Evolutionary conservation across 208 protist genomes (phyloP).

Genomic region (Strigomonas galati): DNA sequence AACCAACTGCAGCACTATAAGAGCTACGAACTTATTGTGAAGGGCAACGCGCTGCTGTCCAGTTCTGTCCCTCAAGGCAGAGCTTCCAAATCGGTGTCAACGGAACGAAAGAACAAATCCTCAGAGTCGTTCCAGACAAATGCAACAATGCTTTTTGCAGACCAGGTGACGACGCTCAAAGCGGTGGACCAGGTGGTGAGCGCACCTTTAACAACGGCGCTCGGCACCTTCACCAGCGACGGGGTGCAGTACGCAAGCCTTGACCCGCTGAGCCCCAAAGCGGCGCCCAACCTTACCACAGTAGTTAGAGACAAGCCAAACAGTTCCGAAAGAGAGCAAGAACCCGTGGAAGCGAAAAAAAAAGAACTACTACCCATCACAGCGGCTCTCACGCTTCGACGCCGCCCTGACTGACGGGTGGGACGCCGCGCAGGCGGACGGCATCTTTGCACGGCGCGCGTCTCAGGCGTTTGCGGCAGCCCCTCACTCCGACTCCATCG

Average conservation of each 20-base stretch:
- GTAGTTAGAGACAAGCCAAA: neutral
- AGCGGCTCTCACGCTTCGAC: neutral
- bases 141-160: neutral
- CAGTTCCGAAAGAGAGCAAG: too few relatives aligned
- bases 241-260: neutral
- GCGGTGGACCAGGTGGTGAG: neutral
- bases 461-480: neutral
- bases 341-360: neutral
- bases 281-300: neutral
- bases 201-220: neutral
- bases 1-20: neutral
- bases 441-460: neutral
- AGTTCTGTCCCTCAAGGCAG: neutral
- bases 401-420: neutral
- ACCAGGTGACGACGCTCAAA: neutral
- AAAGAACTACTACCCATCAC: neutral
- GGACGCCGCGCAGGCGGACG: too few relatives aligned
- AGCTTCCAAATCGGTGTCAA: neutral
- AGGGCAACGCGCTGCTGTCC: neutral
- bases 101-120: neutral
- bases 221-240: neutral
- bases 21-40: conserved; percentile 4
- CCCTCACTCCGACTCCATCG: too few relatives aligned
- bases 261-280: neutral
- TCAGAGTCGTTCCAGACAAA: neutral